Conservation (phyloP, 768 basidiomycete genomes). For the Tremella yokohamensis region DNA sequence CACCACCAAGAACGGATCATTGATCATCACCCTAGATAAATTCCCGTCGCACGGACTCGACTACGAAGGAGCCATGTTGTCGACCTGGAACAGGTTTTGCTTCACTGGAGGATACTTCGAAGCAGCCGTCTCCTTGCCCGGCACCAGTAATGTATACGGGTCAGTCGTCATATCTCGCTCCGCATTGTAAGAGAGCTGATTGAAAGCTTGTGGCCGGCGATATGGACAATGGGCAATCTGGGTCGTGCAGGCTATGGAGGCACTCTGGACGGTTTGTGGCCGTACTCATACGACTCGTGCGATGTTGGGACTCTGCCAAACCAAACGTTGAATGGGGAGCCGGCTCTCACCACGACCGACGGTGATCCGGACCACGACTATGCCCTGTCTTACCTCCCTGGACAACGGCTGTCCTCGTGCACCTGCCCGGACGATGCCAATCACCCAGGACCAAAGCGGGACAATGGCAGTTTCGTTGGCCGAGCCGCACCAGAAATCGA, state of each 20-base stretch:
- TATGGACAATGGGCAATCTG: constrained; percentile 49
- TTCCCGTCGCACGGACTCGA: constrained; percentile 31
- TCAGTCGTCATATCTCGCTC: constrained; percentile 3
- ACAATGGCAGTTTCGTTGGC: constrained; percentile 75
- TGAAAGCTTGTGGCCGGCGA: constrained; percentile 44
- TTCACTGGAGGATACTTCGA: constrained; percentile 45
- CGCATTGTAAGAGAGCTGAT: background rate
- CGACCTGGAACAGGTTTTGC: constrained; percentile 48
- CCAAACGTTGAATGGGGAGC: constrained; percentile 66
- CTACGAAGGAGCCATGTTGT: constrained; percentile 39
- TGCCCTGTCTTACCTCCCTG: constrained; percentile 75
- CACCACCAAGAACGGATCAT: constrained; percentile 50
- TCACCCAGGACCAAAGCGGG: constrained; percentile 78
- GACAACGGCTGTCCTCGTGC: constrained; percentile 80
- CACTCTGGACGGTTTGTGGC: constrained; percentile 49
- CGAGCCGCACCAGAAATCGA: constrained; percentile 86
- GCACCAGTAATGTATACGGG: constrained; percentile 46
- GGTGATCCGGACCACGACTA: constrained; percentile 61
- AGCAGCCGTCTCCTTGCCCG: constrained; percentile 45
- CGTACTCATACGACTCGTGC: constrained; percentile 58
- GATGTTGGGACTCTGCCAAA: constrained; percentile 89
- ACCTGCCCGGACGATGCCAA: constrained; percentile 73
- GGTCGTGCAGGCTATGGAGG: constrained; percentile 53
- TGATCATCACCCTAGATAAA: constrained; percentile 48
- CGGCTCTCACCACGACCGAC: constrained; percentile 60